phyloP scores from a whole-genome alignment of 306 rosid species.

The Biancaea sappan region DNA sequence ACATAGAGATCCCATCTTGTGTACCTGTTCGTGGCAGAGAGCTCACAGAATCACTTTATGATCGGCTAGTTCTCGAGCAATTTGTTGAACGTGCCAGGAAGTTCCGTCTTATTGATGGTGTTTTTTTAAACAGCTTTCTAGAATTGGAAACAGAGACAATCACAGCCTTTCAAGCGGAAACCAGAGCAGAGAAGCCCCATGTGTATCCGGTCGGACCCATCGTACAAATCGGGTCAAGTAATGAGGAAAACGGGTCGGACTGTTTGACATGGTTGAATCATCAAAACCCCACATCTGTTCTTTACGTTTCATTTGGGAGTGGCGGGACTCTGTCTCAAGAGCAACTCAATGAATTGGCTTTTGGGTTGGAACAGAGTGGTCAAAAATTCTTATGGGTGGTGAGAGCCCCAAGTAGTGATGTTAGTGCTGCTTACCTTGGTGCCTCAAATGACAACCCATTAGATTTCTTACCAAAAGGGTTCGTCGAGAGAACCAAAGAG shows the following conservation, averaged over 20 bases:
- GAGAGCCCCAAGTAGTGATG: constrained; percentile 26
- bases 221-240: constrained; percentile 23
- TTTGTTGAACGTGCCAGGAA: constrained; percentile 1
- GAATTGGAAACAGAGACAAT: constrained; percentile 28
- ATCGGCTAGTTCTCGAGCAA: not conserved
- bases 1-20: not conserved
- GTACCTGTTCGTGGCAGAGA: not conserved
- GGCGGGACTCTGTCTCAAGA: constrained; percentile 36
- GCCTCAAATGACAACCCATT: constrained; percentile 19
- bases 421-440: constrained; percentile 23
- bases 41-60: not conserved
- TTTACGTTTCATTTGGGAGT: constrained; percentile 42
- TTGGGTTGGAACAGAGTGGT: constrained; percentile 35
- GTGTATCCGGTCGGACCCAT: constrained; percentile 41
- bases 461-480: constrained; percentile 31
- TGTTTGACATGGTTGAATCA: constrained; percentile 36
- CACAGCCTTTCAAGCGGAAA: constrained; percentile 18
- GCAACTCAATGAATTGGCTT: constrained; percentile 34
- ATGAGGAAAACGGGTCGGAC: not conserved
- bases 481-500: constrained; percentile 35
- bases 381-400: constrained; percentile 30
- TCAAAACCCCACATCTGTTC: constrained; percentile 29
- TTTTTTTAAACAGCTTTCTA: constrained; percentile 31
- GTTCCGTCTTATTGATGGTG: constrained; percentile 15
- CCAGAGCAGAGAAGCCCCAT: not conserved